Conservation (phyloP, 805 yeast species). For the Wickerhamomyces subpelliculosus region DNA sequence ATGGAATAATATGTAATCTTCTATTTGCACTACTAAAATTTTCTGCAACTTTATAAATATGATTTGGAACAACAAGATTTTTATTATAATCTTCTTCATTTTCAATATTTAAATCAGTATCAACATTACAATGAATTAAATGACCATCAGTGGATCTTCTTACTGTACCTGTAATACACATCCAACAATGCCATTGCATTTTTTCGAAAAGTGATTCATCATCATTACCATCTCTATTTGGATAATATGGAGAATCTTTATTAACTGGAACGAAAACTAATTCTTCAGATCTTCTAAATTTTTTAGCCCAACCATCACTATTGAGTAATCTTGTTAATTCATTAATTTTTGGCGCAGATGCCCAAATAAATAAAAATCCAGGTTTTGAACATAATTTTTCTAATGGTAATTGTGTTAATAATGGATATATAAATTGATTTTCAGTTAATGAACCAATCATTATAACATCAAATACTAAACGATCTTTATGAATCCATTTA, state of each 20-base stretch:
- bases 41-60: conserved; percentile 77
- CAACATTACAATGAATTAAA: conserved; percentile 85
- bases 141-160: conserved; percentile 78
- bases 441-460: conserved; percentile 86
- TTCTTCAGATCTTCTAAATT: conserved; percentile 86
- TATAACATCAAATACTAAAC: conserved; percentile 75
- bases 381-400: conserved; percentile 75
- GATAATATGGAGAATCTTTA: conserved; percentile 57
- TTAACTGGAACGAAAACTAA: conserved; percentile 74
- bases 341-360: conserved; percentile 64
- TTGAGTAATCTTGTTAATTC: conserved; percentile 51
- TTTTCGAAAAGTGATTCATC: conserved; percentile 49
- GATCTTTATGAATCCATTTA: conserved; percentile 52
- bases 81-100: conserved; percentile 24
- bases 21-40: conserved; percentile 80
- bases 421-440: conserved; percentile 58
- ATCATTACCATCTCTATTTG: conserved; percentile 40
- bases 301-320: conserved; percentile 50
- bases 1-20: conserved; percentile 80
- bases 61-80: conserved; percentile 58
- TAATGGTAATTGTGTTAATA: conserved; percentile 61
- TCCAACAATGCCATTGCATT: conserved; percentile 95
- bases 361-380: conserved; percentile 84
- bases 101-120: conserved; percentile 81
- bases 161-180: conserved; percentile 95